These are phyloP conservation scores for Jatropha podagrica DNA, from an alignment of 441 rosid species.

Conservation along the genomic window DNA sequence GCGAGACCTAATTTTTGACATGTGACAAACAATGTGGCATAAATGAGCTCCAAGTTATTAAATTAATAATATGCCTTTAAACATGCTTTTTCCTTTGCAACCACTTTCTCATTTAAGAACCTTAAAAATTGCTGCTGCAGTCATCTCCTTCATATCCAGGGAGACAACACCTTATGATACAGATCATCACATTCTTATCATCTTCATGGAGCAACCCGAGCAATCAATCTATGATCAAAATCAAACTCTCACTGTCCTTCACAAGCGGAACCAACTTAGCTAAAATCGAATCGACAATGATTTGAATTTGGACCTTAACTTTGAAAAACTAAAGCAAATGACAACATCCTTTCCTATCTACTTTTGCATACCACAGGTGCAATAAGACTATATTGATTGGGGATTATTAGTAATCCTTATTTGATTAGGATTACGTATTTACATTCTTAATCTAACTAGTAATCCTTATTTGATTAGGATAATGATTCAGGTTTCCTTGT, in stretches of 20 bases:
- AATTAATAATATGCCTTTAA: too few relatives aligned
- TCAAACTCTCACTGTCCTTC: slow-evolving; percentile 63
- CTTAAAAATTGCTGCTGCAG: slow-evolving; percentile 64
- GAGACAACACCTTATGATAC: slow-evolving; percentile 88
- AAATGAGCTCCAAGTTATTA: too few relatives aligned
- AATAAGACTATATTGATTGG: too few relatives aligned
- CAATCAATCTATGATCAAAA: slow-evolving; percentile 68
- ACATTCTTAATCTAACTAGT: too few relatives aligned
- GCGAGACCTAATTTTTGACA: too few relatives aligned
- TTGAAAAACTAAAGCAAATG: slow-evolving; percentile 41
- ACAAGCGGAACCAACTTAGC: slow-evolving; percentile 65
- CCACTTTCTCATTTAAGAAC: slow-evolving; percentile 17
- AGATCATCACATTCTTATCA: slow-evolving; percentile 88
- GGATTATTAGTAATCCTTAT: too few relatives aligned
- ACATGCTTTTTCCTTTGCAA: too few relatives aligned
- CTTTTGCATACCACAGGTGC: too few relatives aligned
- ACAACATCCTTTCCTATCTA: slow-evolving; percentile 21
- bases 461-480: too few relatives aligned
- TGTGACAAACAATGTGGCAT: too few relatives aligned
- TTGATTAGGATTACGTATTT: too few relatives aligned
- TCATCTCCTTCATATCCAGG: slow-evolving; percentile 64
- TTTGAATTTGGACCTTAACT: slow-evolving; percentile 89
- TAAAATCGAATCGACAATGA: slow-evolving; percentile 68
- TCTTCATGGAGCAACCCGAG: slow-evolving; percentile 51
- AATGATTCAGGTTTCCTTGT: too few relatives aligned